Evolutionary conservation across 331 rosid genomes (phyloP), one percentile per base, ranked within the genome.

Genomic region (Acacia pycnantha): DNA sequence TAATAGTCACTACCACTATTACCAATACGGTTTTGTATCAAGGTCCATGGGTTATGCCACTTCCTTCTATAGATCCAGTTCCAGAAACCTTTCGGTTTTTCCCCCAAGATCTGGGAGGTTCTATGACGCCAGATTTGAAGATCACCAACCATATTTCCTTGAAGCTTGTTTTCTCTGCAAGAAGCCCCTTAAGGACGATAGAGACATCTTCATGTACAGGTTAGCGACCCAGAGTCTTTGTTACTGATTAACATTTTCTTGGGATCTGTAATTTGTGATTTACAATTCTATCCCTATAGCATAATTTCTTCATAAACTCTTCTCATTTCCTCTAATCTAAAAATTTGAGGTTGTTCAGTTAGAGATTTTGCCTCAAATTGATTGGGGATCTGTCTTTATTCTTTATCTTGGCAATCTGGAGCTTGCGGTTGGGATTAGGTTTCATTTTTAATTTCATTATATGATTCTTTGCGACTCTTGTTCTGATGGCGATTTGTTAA

Each of bases 201-300:
- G 86, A 58, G 99, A 95, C 77, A 93, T 95, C 92, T 95, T 87
- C 89, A 93, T 95, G 99, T 95, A 95, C 92, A 95, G 98, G 98
- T 94, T 77, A 18, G 87, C 44, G 6, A 6, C 58, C 29, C 4
- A 19, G 26, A 71, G 14, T 19, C 50, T 33, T 68, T 21, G 14
- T 33, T 29, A 29, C 26, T 59, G 2, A 26, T 24, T 3, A 24
- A 24, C 6, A 5, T 37, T 18, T 35, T 16, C 18, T 19, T 29
- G 10, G 31, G 41, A 29, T 29, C 70, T 29, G 35, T 6, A 2
- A 64, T 27, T 27, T 15, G 15, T 29, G 16, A 64, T 29, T 14
- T 29, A 13, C 35, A 33, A 66, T 33, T 33, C 24, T 31, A 24
- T 65, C 43, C 2, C 22, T 31, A 16, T 10, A 31, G 33, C 11